Conservation (phyloP, 345 rosid species). For the Populus tremula region DNA sequence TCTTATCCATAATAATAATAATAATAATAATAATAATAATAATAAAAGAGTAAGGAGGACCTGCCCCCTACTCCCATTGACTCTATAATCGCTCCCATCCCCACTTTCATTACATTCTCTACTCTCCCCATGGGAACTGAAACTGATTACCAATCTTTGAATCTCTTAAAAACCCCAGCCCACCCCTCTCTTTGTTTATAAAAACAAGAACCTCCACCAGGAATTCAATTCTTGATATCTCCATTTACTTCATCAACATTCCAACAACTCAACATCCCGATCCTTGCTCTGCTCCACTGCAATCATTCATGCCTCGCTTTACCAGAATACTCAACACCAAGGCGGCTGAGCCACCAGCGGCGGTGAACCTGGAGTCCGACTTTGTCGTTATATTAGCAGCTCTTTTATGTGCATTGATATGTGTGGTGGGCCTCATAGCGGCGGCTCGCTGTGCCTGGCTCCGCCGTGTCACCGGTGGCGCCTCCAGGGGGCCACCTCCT, state of each 20-base stretch:
- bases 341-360: slow-evolving; percentile 45
- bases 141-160: no score
- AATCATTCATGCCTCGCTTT: slow-evolving; percentile 31
- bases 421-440: slow-evolving; percentile 63
- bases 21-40: no score
- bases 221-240: no score
- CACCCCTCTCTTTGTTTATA: background rate
- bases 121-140: no score
- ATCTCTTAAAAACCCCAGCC: no score
- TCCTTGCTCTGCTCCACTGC: background rate
- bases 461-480: slow-evolving; percentile 23
- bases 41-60: no score
- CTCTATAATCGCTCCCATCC: no score
- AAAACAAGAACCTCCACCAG: background rate
- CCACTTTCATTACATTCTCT: no score
- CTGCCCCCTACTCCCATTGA: no score
- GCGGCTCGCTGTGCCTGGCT: slow-evolving; percentile 61
- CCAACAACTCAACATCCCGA: no score
- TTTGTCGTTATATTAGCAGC: slow-evolving; percentile 60
- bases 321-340: slow-evolving; percentile 35
- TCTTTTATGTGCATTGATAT: slow-evolving; percentile 71
- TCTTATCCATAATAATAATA: no score
- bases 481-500: slow-evolving; percentile 3
- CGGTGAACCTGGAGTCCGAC: slow-evolving; percentile 47
- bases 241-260: no score